A percentile compares a stretch with the other conserved stretches of the same genome.
These are phyloP conservation scores for Wallacemonas sp. DNA, from an alignment of 208 protist species.

Conservation along the genomic window DNA sequence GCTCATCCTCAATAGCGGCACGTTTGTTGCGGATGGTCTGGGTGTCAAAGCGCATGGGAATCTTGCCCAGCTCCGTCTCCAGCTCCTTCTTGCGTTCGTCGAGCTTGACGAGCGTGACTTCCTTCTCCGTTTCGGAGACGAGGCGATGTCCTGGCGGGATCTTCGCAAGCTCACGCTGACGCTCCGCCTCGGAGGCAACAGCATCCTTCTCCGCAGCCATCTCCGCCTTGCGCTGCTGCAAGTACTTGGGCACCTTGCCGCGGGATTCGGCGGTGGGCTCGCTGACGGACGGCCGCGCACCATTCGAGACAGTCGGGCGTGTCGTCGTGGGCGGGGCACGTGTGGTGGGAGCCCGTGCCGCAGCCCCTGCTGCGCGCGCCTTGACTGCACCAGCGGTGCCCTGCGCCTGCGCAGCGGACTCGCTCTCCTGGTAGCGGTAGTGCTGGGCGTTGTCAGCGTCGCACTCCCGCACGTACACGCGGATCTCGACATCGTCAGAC, in stretches of 20 bases:
- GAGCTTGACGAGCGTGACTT: conserved; percentile 53
- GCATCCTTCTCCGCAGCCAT: conserved; percentile 72
- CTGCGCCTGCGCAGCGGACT: not conserved
- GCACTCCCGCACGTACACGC: conserved; percentile 87
- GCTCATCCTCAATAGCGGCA: conserved; percentile 67
- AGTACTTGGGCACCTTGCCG: conserved; percentile 69
- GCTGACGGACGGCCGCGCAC: not conserved
- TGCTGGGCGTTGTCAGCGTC: conserved; percentile 47
- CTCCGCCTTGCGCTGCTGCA: conserved; percentile 83
- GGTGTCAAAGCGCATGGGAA: conserved; percentile 88
- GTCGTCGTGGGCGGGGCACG: not conserved
- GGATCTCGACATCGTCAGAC: conserved; percentile 69
- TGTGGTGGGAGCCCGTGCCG: not conserved
- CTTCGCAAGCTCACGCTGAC: conserved; percentile 58
- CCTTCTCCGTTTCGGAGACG: conserved; percentile 77
- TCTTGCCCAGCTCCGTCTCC: conserved; percentile 75
- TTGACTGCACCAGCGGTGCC: not conserved
- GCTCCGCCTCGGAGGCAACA: conserved; percentile 48
- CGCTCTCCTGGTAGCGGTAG: conserved; percentile 59
- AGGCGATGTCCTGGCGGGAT: conserved; percentile 82
- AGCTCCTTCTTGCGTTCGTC: conserved; percentile 62
- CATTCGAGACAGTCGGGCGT: not conserved
- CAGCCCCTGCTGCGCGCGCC: not conserved
- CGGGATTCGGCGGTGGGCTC: conserved; percentile 19
- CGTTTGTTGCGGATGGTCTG: conserved; percentile 61